Conservation (phyloP, 2,329 filamentous ascomycete genomes). For the Paramyrothecium roridum region DNA sequence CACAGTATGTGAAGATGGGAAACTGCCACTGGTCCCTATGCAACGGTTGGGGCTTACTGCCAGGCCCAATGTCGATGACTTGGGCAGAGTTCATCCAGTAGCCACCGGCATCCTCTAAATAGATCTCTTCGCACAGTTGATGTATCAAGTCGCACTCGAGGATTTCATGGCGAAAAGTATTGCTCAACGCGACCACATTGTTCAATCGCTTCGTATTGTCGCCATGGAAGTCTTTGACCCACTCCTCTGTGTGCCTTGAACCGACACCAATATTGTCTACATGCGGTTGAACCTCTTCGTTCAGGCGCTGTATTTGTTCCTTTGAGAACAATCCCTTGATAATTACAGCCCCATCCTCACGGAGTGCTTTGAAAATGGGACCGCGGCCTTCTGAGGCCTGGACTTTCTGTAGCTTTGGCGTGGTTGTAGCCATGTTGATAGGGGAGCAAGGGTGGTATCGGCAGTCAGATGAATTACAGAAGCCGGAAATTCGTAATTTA, state of each 20-base stretch:
- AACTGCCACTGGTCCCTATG: constrained; percentile 17
- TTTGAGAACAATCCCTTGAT: constrained; percentile 1
- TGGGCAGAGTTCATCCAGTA: constrained; percentile 23
- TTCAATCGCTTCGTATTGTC: constrained; percentile 20
- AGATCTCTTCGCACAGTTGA: constrained; percentile 17
- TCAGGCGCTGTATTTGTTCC: neutral
- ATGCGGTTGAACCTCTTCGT: neutral
- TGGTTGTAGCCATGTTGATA: neutral
- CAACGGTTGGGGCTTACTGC: constrained; percentile 13
- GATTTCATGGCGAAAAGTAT: constrained; percentile 21
- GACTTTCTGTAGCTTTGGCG: neutral
- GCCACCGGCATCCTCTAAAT: constrained; percentile 17
- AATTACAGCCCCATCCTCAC: constrained; percentile 1
- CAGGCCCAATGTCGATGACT: constrained; percentile 16
- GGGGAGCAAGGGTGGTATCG: neutral
- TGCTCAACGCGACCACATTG: constrained; percentile 16
- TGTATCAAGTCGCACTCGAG: constrained; percentile 23
- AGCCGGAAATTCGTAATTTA: too few species aligned
- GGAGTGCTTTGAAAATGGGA: neutral
- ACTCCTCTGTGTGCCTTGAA: constrained; percentile 1
- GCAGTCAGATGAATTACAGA: too few species aligned
- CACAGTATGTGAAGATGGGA: constrained; percentile 5
- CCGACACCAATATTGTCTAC: neutral
- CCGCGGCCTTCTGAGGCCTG: constrained; percentile 2
- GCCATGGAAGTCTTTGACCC: constrained; percentile 11